phyloP scores from a whole-genome alignment of 805 yeast genomes.

The Candida takata region DNA sequence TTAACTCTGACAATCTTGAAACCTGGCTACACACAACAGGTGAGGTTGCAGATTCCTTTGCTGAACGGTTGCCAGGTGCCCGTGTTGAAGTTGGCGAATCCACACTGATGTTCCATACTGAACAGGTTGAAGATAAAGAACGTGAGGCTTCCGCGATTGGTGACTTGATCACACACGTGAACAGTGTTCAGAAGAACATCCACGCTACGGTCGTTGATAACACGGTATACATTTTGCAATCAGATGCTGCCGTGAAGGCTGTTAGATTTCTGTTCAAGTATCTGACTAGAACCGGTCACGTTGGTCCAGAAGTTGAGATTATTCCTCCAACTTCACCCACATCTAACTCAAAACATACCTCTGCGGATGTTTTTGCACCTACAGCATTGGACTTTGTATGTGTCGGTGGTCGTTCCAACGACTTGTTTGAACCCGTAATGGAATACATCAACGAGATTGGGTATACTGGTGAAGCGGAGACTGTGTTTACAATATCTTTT shows the following conservation, averaged over 20 bases:
- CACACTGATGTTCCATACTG: slow-evolving; percentile 70
- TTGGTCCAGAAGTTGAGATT: slow-evolving; percentile 21
- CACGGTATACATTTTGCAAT: slow-evolving; percentile 65
- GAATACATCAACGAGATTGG: slow-evolving; percentile 41
- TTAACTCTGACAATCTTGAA: slow-evolving; percentile 19
- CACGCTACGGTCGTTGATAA: slow-evolving; percentile 73
- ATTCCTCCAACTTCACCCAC: slow-evolving; percentile 21
- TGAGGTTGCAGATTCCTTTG: slow-evolving; percentile 48
- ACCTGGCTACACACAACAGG: slow-evolving; percentile 56
- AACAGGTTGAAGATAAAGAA: slow-evolving; percentile 53
- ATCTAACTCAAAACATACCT: not conserved
- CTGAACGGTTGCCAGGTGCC: slow-evolving; percentile 78
- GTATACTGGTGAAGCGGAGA: slow-evolving; percentile 28
- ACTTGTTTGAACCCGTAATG: slow-evolving; percentile 63
- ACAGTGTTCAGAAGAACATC: slow-evolving; percentile 51
- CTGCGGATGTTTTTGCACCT: not conserved
- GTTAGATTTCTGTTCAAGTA: slow-evolving; percentile 43
- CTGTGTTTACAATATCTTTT: slow-evolving; percentile 55
- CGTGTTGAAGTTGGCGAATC: slow-evolving; percentile 68
- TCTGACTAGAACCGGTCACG: slow-evolving; percentile 21
- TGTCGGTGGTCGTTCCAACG: slow-evolving; percentile 59
- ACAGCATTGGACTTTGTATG: slow-evolving; percentile 36
- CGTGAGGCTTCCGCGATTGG: slow-evolving; percentile 68
- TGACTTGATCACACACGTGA: slow-evolving; percentile 77
- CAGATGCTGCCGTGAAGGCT: slow-evolving; percentile 50